These are phyloP conservation scores for Cladosporium sp. DNA, from an alignment of 2,329 filamentous ascomycete genomes.

Conservation along the genomic window DNA sequence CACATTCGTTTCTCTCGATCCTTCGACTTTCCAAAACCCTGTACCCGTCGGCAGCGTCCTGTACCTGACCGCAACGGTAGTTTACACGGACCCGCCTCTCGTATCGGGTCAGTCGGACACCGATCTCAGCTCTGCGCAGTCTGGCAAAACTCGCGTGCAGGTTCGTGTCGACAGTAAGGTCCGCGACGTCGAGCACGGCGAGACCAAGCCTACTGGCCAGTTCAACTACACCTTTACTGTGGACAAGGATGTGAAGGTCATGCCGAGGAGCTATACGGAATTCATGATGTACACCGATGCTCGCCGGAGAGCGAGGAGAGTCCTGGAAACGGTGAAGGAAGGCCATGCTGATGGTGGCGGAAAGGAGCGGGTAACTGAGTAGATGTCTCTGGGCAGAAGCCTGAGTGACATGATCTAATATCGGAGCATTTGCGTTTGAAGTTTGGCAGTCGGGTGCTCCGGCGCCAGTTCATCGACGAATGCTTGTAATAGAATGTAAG, in stretches of 20 bases:
- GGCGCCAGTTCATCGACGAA: too few species aligned
- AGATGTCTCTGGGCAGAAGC: not conserved
- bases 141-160: slow-evolving; percentile 52
- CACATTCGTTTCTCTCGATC: slow-evolving; percentile 66
- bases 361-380: slow-evolving; percentile 27
- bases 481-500: too few species aligned
- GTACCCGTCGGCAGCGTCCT: slow-evolving; percentile 69
- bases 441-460: too few species aligned
- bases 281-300: slow-evolving; percentile 62
- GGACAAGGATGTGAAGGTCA: slow-evolving; percentile 57
- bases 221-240: slow-evolving; percentile 72
- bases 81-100: slow-evolving; percentile 61
- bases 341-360: slow-evolving; percentile 25
- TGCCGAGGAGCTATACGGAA: slow-evolving; percentile 58
- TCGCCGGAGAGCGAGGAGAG: slow-evolving; percentile 48
- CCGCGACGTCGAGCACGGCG: slow-evolving; percentile 63
- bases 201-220: slow-evolving; percentile 61
- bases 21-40: slow-evolving; percentile 67
- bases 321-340: slow-evolving; percentile 37
- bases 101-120: slow-evolving; percentile 34
- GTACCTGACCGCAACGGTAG: slow-evolving; percentile 65
- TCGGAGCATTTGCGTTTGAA: too few species aligned
- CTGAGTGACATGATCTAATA: too few species aligned
- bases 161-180: slow-evolving; percentile 68
- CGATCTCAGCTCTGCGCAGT: slow-evolving; percentile 6